A percentile compares a stretch with the other conserved stretches of the same genome.
Conservation (phyloP, 2,329 filamentous ascomycete species). For the Aulographum hederae region DNA sequence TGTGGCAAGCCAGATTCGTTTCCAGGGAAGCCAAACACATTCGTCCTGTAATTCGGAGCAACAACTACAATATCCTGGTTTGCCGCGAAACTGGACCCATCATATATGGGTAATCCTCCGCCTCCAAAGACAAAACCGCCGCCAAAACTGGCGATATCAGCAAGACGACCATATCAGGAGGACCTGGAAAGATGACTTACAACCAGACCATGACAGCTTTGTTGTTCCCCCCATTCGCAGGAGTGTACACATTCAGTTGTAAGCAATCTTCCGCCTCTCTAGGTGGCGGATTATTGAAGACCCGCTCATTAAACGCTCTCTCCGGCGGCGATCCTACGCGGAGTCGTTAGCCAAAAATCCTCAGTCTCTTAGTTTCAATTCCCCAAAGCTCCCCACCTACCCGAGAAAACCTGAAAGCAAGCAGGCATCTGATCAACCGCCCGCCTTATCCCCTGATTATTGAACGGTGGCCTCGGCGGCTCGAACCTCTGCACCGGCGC, state of each 20-base stretch:
- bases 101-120: conserved; percentile 12
- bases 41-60: conserved; percentile 16
- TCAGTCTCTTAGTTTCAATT: too few species aligned
- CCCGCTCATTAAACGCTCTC: neutral
- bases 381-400: too few species aligned
- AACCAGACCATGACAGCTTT: conserved; percentile 14
- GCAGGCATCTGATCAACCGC: too few species aligned
- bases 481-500: conserved; percentile 1
- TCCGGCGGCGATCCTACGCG: too few species aligned
- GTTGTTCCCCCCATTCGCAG: conserved; percentile 10
- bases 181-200: too few species aligned
- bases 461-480: neutral
- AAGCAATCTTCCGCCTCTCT: conserved; percentile 17
- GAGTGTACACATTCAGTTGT: conserved; percentile 16
- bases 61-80: conserved; percentile 18
- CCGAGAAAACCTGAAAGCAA: too few species aligned
- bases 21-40: conserved; percentile 8
- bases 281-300: conserved; percentile 11
- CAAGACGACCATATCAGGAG: too few species aligned
- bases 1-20: neutral
- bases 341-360: too few species aligned
- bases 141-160: too few species aligned
- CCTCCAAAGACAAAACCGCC: conserved; percentile 14
- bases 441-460: too few species aligned
- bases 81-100: conserved; percentile 14